phyloP scores from a whole-genome alignment of 2,329 filamentous ascomycete genomes.

The Fusarium devonianum region DNA sequence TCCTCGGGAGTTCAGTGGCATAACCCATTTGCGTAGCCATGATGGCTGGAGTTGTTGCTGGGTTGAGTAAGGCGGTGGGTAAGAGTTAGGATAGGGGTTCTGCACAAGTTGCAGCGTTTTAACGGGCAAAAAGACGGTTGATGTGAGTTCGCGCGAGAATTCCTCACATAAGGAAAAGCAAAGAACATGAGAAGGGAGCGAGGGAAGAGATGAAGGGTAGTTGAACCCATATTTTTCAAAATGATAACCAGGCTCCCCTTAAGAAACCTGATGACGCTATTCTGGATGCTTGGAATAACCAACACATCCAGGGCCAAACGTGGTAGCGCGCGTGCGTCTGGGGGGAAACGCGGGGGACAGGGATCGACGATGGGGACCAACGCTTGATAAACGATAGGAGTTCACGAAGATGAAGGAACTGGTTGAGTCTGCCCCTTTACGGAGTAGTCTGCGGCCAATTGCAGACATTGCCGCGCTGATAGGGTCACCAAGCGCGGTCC shows the following conservation, averaged over 20 bases:
- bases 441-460: constrained; percentile 3
- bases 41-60: not conserved
- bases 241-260: constrained; percentile 1
- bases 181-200: not conserved
- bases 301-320: not conserved
- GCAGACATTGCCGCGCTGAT: constrained; percentile 16
- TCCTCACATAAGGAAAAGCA: not conserved
- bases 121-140: not conserved
- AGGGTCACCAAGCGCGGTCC: constrained; percentile 16
- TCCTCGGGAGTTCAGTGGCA: constrained; percentile 56
- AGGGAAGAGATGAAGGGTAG: constrained; percentile 1
- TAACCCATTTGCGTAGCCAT: constrained; percentile 51
- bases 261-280: not conserved
- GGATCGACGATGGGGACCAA: not conserved
- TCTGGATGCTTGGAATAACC: constrained; percentile 1
- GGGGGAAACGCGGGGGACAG: constrained; percentile 15
- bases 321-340: constrained; percentile 5
- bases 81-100: not conserved
- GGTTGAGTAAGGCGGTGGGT: not conserved
- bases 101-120: not conserved
- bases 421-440: not conserved
- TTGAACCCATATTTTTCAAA: not conserved
- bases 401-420: not conserved
- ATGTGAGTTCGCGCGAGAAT: not conserved
- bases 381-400: constrained; percentile 1